Evolutionary conservation across 2,329 filamentous ascomycete genomes (phyloP).

Genomic region (Neofusicoccum sp.): DNA sequence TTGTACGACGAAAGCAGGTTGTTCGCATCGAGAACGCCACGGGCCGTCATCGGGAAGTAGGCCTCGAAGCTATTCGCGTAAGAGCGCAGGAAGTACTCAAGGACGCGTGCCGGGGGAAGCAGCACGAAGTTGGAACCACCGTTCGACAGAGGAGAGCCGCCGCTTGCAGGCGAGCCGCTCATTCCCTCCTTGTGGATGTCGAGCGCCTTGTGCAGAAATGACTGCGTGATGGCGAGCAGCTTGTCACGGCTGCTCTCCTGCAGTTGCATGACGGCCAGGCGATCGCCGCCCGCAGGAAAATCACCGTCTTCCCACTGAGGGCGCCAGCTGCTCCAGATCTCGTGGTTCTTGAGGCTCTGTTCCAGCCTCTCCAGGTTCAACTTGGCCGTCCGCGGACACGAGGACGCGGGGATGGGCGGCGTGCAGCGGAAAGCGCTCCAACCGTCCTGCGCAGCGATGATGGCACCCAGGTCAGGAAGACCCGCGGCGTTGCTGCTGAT

Average conservation of each 20-base stretch:
- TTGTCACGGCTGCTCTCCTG: conserved; percentile 65
- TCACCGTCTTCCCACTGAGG: conserved; percentile 54
- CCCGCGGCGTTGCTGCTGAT: conserved; percentile 31
- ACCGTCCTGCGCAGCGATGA: conserved; percentile 54
- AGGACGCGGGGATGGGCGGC: conserved; percentile 50
- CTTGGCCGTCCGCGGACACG: conserved; percentile 54
- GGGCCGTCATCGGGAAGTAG: conserved; percentile 65
- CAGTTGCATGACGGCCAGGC: conserved; percentile 51
- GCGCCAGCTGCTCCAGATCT: conserved; percentile 55
- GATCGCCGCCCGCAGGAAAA: conserved; percentile 46
- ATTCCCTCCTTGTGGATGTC: conserved; percentile 64
- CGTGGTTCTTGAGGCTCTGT: conserved; percentile 54
- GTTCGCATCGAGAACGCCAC: conserved; percentile 66
- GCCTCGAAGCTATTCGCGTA: conserved; percentile 68
- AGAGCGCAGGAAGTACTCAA: conserved; percentile 68
- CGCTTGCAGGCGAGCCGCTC: conserved; percentile 42
- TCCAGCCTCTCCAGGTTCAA: conserved; percentile 56
- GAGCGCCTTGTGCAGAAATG: conserved; percentile 70
- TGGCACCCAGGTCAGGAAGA: conserved; percentile 49
- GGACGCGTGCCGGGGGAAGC: conserved; percentile 65
- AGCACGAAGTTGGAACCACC: conserved; percentile 65
- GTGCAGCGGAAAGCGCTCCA: conserved; percentile 58
- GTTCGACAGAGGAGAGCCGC: conserved; percentile 50
- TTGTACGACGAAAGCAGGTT: conserved; percentile 64
- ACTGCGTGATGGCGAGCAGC: conserved; percentile 71